These are phyloP conservation scores for Suillus variegatus DNA, from an alignment of 768 basidiomycete species.

Conservation along the genomic window DNA sequence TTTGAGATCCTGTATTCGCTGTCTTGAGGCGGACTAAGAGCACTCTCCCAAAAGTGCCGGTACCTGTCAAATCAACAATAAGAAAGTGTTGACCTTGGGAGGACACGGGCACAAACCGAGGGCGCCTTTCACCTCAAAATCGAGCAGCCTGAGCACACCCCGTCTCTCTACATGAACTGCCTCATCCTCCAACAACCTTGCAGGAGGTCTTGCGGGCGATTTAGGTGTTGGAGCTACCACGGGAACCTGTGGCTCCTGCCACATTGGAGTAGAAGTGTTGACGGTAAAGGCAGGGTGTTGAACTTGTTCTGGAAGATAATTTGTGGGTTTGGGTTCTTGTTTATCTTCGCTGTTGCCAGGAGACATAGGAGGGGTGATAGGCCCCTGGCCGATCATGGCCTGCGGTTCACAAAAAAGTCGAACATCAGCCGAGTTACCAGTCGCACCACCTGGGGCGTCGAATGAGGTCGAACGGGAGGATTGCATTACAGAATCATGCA, in stretches of 20 bases:
- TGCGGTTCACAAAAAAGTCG: slow-evolving; percentile 39
- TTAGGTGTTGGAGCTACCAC: slow-evolving; percentile 7
- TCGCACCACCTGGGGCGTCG: slow-evolving; percentile 14
- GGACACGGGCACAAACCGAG: slow-evolving; percentile 49
- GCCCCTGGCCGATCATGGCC: slow-evolving; percentile 53
- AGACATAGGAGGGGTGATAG: slow-evolving; percentile 72
- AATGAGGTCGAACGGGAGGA: slow-evolving; percentile 19
- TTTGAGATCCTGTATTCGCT: slow-evolving; percentile 42
- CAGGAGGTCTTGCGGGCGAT: slow-evolving; percentile 41
- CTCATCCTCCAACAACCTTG: slow-evolving; percentile 69
- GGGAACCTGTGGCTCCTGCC: slow-evolving; percentile 11
- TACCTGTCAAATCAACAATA: slow-evolving; percentile 53
- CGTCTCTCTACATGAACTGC: slow-evolving; percentile 58
- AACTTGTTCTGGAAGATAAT: slow-evolving; percentile 13
- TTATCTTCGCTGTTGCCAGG: slow-evolving; percentile 50
- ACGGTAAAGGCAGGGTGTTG: slow-evolving; percentile 9
- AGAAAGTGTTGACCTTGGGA: slow-evolving; percentile 5
- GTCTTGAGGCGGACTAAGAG: slow-evolving; percentile 79
- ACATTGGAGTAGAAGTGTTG: slow-evolving; percentile 14
- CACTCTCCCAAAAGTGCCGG: slow-evolving; percentile 95
- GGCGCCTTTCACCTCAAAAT: slow-evolving; percentile 81
- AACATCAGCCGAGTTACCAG: slow-evolving; percentile 7
- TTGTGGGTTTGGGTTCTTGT: slow-evolving; percentile 14
- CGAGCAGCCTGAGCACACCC: slow-evolving; percentile 63
- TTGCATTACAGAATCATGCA: slow-evolving; percentile 27